A percentile compares a stretch with the other conserved stretches of the same genome.
These are phyloP conservation scores for Malus asiatica DNA, from an alignment of 306 rosid species.

Conservation along the genomic window DNA sequence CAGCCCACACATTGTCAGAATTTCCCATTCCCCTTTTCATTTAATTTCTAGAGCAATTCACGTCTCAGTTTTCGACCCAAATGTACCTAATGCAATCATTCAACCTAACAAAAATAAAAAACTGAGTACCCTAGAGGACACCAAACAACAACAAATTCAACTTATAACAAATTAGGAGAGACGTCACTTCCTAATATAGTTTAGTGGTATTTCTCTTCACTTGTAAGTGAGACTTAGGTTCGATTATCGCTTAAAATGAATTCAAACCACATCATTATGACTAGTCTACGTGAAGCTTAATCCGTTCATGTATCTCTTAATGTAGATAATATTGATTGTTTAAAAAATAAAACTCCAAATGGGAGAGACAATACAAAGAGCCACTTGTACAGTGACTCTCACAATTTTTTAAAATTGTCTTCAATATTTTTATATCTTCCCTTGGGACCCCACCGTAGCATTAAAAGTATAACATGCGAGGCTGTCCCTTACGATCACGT, in stretches of 20 bases:
- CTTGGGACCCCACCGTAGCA: constrained; percentile 1
- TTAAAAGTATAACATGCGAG: constrained; percentile 19
- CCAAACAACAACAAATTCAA: constrained; percentile 12
- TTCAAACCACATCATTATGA: too few species aligned
- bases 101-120: background rate
- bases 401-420: background rate
- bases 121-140: background rate
- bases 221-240: too few species aligned
- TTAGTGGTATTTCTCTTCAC: too few species aligned
- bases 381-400: background rate
- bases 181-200: too few species aligned
- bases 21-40: background rate
- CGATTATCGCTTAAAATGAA: too few species aligned
- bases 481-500: constrained; percentile 24
- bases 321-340: accelerated
- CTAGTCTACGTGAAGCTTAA: too few species aligned
- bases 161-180: constrained; percentile 17
- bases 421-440: background rate
- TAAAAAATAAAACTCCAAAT: too few species aligned
- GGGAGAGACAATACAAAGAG: background rate
- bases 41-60: background rate
- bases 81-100: background rate
- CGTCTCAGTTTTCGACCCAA: background rate
- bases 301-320: accelerated
- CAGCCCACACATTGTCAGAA: background rate